Evolutionary conservation across 495 filamentous ascomycete genomes (phyloP).

Genomic region (Geopyxis carbonaria): DNA sequence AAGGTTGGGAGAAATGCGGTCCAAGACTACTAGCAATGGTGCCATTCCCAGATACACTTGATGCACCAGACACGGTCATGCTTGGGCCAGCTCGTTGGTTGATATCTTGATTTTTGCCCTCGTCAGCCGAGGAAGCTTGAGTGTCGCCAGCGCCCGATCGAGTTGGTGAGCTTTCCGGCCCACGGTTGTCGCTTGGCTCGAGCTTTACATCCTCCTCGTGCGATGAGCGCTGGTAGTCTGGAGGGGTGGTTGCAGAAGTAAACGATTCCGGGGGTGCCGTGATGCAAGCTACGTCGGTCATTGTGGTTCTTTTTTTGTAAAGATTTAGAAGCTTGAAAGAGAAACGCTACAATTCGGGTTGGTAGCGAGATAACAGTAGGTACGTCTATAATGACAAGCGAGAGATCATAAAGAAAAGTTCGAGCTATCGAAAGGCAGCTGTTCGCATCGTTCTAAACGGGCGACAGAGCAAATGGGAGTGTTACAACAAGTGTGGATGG

Average conservation of each 20-base stretch:
- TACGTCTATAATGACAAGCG: background rate
- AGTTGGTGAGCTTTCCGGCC: conserved; percentile 2
- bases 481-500: too few relatives aligned
- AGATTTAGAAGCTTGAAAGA: too few relatives aligned
- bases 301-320: conserved; percentile 2
- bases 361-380: background rate
- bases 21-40: background rate
- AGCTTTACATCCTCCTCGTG: background rate
- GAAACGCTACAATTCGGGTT: too few relatives aligned
- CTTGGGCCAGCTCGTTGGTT: background rate
- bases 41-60: conserved; percentile 2
- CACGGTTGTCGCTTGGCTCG: background rate
- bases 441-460: background rate
- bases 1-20: background rate
- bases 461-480: background rate
- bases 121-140: conserved; percentile 3
- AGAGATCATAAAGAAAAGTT: background rate
- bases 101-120: background rate
- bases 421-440: background rate
- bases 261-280: background rate
- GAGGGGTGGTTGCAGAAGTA: too few relatives aligned
- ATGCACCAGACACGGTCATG: conserved; percentile 2
- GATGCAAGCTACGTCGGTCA: conserved; percentile 1
- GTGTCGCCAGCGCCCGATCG: conserved; percentile 1
- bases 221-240: background rate